Evolutionary conservation across 768 basidiomycete species (phyloP).

Genomic region (Tylopilus felleus): DNA sequence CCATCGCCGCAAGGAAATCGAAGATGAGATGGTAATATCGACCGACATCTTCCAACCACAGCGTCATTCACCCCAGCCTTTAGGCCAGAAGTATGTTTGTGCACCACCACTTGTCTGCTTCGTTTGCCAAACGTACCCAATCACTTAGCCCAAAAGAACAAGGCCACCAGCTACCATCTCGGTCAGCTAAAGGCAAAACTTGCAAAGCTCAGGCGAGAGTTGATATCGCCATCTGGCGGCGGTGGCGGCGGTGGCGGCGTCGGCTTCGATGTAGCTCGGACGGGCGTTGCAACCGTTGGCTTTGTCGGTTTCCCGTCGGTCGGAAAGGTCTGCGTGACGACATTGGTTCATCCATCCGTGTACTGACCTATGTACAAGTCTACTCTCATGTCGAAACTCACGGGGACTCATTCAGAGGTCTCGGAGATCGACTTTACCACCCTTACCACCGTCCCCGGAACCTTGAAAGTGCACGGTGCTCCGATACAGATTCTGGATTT

Average conservation of each 20-base stretch:
- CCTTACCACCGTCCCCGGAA: constrained; percentile 93
- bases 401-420: constrained; percentile 93
- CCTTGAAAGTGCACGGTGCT: constrained; percentile 91
- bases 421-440: constrained; percentile 98
- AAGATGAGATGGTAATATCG: constrained; percentile 89
- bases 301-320: constrained; percentile 94
- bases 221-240: constrained; percentile 73
- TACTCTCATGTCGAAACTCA: constrained; percentile 92
- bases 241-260: constrained; percentile 86
- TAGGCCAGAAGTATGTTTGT: constrained; percentile 74
- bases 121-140: constrained; percentile 12
- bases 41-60: constrained; percentile 10
- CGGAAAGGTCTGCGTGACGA: constrained; percentile 61
- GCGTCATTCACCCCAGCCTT: constrained; percentile 27
- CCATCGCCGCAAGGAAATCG: constrained; percentile 63
- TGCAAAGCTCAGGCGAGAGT: constrained; percentile 92
- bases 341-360: neutral
- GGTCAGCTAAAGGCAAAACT: constrained; percentile 98
- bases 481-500: constrained; percentile 94
- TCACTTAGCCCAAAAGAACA: constrained; percentile 85
- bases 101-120: constrained; percentile 8
- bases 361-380: constrained; percentile 48
- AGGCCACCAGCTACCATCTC: constrained; percentile 93
- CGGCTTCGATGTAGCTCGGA: constrained; percentile 98
- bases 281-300: constrained; percentile 95